Percentiles rank a stretch among this genome's conserved stretches.
phyloP scores from a whole-genome alignment of 768 basidiomycete genomes.

The Tylopilus cervinicoccineus region DNA sequence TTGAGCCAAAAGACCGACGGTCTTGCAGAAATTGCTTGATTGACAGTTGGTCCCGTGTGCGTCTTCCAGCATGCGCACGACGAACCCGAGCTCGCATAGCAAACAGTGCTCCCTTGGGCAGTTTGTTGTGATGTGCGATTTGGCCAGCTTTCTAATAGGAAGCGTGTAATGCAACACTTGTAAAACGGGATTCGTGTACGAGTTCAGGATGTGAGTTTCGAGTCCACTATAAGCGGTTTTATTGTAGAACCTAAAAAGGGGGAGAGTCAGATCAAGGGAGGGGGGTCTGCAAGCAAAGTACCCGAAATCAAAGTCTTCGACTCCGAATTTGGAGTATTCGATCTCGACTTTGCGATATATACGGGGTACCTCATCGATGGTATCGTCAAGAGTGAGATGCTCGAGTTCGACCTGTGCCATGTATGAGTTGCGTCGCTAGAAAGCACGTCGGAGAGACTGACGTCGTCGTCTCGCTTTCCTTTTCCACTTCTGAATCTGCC shows the following conservation, averaged over 20 bases:
- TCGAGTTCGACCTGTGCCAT: slow-evolving; percentile 47
- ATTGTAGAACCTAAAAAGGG: slow-evolving; percentile 77
- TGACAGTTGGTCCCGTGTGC: slow-evolving; percentile 94
- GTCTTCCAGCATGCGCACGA: slow-evolving; percentile 93
- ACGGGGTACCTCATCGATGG: slow-evolving; percentile 62
- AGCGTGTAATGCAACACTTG: slow-evolving; percentile 85
- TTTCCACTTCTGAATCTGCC: slow-evolving; percentile 88
- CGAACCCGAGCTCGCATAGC: slow-evolving; percentile 91
- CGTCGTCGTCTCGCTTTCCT: slow-evolving; percentile 43
- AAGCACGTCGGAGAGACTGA: slow-evolving; percentile 4
- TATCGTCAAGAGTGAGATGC: slow-evolving; percentile 48
- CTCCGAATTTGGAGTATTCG: slow-evolving; percentile 97
- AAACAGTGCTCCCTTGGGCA: slow-evolving; percentile 92
- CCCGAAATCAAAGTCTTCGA: slow-evolving; percentile 99
- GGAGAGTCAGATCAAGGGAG: neutral
- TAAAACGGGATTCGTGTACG: slow-evolving; percentile 88
- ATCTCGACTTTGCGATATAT: slow-evolving; percentile 93
- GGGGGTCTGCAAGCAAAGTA: slow-evolving; percentile 30
- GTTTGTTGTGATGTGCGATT: slow-evolving; percentile 85
- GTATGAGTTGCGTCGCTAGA: slow-evolving; percentile 3
- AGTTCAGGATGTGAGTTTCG: slow-evolving; percentile 96
- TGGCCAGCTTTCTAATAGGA: slow-evolving; percentile 79
- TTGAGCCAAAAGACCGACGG: slow-evolving; percentile 85
- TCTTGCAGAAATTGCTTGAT: slow-evolving; percentile 94
- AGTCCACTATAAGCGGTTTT: slow-evolving; percentile 86